Evolutionary conservation across 768 basidiomycete species (phyloP).

Genomic region (Hygrophoropsis aurantiaca): DNA sequence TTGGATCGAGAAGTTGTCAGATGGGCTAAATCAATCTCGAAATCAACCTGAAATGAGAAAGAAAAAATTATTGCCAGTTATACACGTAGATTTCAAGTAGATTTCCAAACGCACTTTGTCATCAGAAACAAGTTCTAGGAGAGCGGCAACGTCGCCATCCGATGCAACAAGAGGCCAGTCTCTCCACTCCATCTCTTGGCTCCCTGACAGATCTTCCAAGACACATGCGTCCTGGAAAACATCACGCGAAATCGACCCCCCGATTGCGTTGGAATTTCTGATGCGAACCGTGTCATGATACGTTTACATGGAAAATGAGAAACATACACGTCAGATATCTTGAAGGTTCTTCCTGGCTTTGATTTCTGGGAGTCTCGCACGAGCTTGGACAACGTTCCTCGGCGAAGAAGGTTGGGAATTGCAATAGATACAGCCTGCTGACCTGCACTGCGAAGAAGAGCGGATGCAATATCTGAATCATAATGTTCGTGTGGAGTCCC

Average conservation of each 20-base stretch:
- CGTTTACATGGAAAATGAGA: background rate
- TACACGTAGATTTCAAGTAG: background rate
- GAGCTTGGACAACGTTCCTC: slow-evolving; percentile 66
- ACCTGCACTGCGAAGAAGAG: slow-evolving; percentile 56
- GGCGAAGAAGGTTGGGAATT: slow-evolving; percentile 57
- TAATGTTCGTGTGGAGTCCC: slow-evolving; percentile 73
- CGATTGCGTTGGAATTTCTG: slow-evolving; percentile 68
- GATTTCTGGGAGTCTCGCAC: slow-evolving; percentile 61
- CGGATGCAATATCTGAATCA: slow-evolving; percentile 55
- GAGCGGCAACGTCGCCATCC: slow-evolving; percentile 77
- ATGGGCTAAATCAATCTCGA: slow-evolving; percentile 66
- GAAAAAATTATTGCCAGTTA: background rate
- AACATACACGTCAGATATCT: slow-evolving; percentile 69
- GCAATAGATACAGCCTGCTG: slow-evolving; percentile 56
- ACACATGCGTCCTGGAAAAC: slow-evolving; percentile 70
- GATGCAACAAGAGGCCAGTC: slow-evolving; percentile 80
- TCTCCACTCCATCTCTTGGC: slow-evolving; percentile 54
- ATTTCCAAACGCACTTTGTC: slow-evolving; percentile 50
- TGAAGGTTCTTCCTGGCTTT: slow-evolving; percentile 71
- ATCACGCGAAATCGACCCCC: slow-evolving; percentile 62
- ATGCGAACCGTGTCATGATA: slow-evolving; percentile 3
- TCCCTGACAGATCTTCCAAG: slow-evolving; percentile 55
- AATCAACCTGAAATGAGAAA: slow-evolving; percentile 54
- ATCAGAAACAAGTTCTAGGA: slow-evolving; percentile 82
- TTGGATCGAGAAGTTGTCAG: slow-evolving; percentile 52